phyloP scores from a whole-genome alignment of 345 rosid species.

The Triadica sebifera region DNA sequence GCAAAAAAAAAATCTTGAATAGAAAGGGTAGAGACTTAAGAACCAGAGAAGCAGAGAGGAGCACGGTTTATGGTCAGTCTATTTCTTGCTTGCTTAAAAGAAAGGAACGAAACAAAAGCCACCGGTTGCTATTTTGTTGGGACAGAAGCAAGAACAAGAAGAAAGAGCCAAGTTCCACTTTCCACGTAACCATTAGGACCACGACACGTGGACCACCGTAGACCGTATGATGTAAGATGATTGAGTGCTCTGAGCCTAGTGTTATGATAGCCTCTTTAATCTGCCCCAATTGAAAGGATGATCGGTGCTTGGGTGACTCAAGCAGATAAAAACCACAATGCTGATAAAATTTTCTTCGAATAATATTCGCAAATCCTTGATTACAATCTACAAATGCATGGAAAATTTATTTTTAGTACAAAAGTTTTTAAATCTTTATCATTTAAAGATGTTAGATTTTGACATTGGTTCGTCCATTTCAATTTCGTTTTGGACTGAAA shows the following conservation, averaged over 20 bases:
- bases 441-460: background rate
- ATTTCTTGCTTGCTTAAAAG: background rate
- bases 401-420: too few relatives aligned
- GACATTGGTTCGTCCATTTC: background rate
- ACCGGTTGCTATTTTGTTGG: constrained; percentile 33
- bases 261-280: background rate
- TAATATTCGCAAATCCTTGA: too few relatives aligned
- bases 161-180: constrained; percentile 23
- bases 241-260: constrained; percentile 10
- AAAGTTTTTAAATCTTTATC: too few relatives aligned
- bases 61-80: background rate
- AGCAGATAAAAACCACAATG: background rate
- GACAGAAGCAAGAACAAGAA: background rate
- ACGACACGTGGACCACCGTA: constrained; percentile 16
- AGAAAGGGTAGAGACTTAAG: background rate
- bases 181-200: background rate
- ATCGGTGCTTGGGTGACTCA: constrained; percentile 2
- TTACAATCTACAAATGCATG: too few relatives aligned
- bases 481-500: background rate
- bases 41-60: background rate
- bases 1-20: background rate
- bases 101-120: constrained; percentile 22
- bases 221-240: background rate
- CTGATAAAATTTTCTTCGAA: too few relatives aligned
- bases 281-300: background rate